These are phyloP conservation scores for Iris macrosiphon DNA, from an alignment of 106 monocot species.

Conservation along the genomic window DNA sequence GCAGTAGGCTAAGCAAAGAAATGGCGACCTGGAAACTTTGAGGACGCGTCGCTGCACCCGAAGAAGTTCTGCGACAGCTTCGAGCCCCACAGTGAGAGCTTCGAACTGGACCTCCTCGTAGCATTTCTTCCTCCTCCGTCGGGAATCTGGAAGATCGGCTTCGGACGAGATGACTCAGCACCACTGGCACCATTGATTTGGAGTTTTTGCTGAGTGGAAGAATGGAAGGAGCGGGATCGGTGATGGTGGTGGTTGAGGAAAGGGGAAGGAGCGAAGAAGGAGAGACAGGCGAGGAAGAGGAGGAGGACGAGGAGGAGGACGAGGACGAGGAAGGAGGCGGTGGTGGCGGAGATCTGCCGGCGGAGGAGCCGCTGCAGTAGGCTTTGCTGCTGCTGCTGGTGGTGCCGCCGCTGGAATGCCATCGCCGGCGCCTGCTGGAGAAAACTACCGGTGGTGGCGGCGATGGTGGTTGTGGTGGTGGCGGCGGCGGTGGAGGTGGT, in stretches of 20 bases:
- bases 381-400: constrained; percentile 16
- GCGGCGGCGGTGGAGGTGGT: background rate
- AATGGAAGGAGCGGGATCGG: background rate
- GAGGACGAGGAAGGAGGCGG: constrained; percentile 20
- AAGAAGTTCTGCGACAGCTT: constrained; percentile 31
- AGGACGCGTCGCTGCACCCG: constrained; percentile 68
- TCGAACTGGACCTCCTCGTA: constrained; percentile 12
- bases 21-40: constrained; percentile 34
- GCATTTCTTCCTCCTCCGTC: constrained; percentile 32
- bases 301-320: constrained; percentile 29
- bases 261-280: constrained; percentile 22
- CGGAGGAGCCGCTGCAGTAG: constrained; percentile 14
- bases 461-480: too few relatives aligned
- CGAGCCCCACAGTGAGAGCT: constrained; percentile 69
- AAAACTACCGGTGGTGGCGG: background rate
- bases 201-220: constrained; percentile 17
- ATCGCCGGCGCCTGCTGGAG: constrained; percentile 5
- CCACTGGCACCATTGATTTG: background rate
- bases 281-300: constrained; percentile 33
- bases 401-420: constrained; percentile 42
- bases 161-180: background rate
- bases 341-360: constrained; percentile 7
- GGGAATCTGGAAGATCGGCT: background rate
- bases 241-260: constrained; percentile 14
- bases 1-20: background rate